Evolutionary conservation across 1,284 basidiomycete species (phyloP).

Genomic region (Waitea zeae): DNA sequence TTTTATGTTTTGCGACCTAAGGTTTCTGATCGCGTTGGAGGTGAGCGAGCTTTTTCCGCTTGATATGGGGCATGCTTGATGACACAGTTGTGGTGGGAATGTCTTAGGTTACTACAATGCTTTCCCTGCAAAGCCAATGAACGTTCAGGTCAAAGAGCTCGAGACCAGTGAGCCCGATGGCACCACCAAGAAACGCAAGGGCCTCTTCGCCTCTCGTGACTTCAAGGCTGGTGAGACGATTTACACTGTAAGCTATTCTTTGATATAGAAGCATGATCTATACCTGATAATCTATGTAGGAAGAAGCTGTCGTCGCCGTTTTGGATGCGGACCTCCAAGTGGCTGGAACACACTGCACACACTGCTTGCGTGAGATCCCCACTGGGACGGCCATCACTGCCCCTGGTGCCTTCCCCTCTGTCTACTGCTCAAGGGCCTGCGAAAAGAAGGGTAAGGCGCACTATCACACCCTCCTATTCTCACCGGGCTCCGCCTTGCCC

Average conservation of each 20-base stretch:
- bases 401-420: slow-evolving; percentile 31
- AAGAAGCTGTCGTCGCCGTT: slow-evolving; percentile 47
- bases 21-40: slow-evolving; percentile 54
- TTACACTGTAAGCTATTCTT: slow-evolving; percentile 33
- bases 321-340: slow-evolving; percentile 54
- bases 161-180: slow-evolving; percentile 18
- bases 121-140: slow-evolving; percentile 55
- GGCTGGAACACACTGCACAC: slow-evolving; percentile 47
- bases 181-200: slow-evolving; percentile 24
- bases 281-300: slow-evolving; percentile 21
- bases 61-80: slow-evolving; percentile 11
- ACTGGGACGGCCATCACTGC: slow-evolving; percentile 23
- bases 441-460: slow-evolving; percentile 32
- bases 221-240: slow-evolving; percentile 54
- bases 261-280: neutral
- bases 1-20: slow-evolving; percentile 18
- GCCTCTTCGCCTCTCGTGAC: slow-evolving; percentile 51
- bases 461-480: slow-evolving; percentile 54
- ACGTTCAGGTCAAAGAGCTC: slow-evolving; percentile 38
- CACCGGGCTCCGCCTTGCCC: slow-evolving; percentile 42
- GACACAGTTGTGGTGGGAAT: slow-evolving; percentile 9
- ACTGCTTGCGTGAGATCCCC: slow-evolving; percentile 45
- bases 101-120: slow-evolving; percentile 49
- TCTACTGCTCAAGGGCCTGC: slow-evolving; percentile 60
- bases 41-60: no score